These are phyloP conservation scores for Suhomyces atakaporum DNA, from an alignment of 1,139 yeast species.

Conservation along the genomic window DNA sequence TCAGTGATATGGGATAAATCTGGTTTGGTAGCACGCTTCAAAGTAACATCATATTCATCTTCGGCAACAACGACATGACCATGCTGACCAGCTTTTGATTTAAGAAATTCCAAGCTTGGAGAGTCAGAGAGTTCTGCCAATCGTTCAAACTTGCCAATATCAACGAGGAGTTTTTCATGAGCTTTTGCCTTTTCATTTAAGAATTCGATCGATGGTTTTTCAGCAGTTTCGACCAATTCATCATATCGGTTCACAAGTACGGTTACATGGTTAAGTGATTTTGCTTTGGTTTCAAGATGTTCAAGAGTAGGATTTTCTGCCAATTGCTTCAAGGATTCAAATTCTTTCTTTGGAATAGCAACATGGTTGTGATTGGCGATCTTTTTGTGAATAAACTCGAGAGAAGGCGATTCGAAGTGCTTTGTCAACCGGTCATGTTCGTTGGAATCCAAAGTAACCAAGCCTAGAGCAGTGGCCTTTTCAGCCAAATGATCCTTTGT, in stretches of 20 bases:
- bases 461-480: constrained; percentile 25
- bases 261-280: constrained; percentile 24
- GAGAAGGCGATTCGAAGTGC: constrained; percentile 13
- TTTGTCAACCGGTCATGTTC: constrained; percentile 20
- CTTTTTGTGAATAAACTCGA: constrained; percentile 16
- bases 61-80: constrained; percentile 5
- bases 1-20: constrained; percentile 4
- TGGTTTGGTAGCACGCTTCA: constrained; percentile 1
- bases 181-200: constrained; percentile 20
- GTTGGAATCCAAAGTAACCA: constrained; percentile 11
- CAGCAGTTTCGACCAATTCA: constrained; percentile 18
- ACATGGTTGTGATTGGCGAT: constrained; percentile 15
- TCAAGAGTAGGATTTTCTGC: constrained; percentile 12
- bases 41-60: not conserved
- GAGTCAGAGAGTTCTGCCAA: constrained; percentile 16
- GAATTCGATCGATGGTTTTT: constrained; percentile 33
- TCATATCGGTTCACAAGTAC: constrained; percentile 10
- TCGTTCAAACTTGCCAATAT: constrained; percentile 21
- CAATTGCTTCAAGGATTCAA: constrained; percentile 13
- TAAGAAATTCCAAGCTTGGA: constrained; percentile 6
- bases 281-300: not conserved
- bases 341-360: constrained; percentile 17
- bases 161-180: constrained; percentile 22
- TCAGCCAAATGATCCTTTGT: constrained; percentile 3
- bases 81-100: constrained; percentile 4